These are phyloP conservation scores for Paecilomyces niveus DNA, from an alignment of 2,329 filamentous ascomycete species.

Conservation along the genomic window DNA sequence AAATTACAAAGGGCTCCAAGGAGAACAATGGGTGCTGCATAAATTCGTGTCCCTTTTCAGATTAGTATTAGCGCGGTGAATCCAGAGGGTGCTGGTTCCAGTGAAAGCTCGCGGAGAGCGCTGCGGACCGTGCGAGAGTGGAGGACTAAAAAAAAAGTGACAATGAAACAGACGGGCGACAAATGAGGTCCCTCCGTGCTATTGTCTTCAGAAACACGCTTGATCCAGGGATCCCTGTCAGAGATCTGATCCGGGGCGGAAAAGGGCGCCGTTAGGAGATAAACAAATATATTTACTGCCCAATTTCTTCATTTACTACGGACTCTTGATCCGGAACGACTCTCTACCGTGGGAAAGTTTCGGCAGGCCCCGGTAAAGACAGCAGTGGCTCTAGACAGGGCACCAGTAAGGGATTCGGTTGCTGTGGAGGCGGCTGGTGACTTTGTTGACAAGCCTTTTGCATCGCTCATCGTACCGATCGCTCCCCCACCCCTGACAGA, in stretches of 20 bases:
- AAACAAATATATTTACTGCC: not conserved
- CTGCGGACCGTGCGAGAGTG: not conserved
- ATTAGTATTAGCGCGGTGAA: not conserved
- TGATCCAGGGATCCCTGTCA: not conserved
- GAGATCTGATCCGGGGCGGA: not conserved
- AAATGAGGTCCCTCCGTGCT: not conserved
- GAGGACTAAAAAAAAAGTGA: not conserved
- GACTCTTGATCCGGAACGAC: too few relatives aligned
- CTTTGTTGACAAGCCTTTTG: slow-evolving; percentile 13
- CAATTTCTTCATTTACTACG: too few relatives aligned
- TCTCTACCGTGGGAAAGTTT: not conserved
- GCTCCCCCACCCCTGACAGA: not conserved
- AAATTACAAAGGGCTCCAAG: not conserved
- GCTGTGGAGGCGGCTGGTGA: slow-evolving; percentile 14
- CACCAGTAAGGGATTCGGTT: slow-evolving; percentile 5
- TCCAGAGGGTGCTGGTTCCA: not conserved
- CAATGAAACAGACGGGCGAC: not conserved
- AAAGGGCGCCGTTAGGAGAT: not conserved
- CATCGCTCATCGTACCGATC: not conserved
- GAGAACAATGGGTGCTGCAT: not conserved
- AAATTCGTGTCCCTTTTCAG: not conserved
- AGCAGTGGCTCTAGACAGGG: not conserved
- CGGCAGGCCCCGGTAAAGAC: not conserved
- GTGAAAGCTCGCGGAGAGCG: not conserved
- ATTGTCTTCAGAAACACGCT: not conserved